Evolutionary conservation across 1,139 yeast genomes (phyloP), one percentile per base, ranked within the genome.

Genomic region (Lodderomyces metapsilosis): DNA sequence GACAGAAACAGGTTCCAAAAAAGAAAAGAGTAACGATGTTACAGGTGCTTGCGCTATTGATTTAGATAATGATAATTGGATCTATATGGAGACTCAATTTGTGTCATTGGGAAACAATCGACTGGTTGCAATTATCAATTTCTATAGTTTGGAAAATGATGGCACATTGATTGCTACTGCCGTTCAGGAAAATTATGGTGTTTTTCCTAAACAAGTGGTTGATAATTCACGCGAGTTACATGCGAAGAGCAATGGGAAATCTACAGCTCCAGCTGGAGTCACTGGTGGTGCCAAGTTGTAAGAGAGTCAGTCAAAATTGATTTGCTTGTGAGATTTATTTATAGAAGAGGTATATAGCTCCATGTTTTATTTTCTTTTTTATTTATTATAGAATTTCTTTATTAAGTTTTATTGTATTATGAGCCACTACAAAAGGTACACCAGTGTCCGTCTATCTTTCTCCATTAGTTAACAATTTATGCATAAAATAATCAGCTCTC

Each of bases 1-100:
- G 4, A 24, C 27, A 11, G 12, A 8, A 24, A 24, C 27, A 11
- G 27, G n/a, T 12, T 5, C 30, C 30, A 12, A n/a, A 5, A 12
- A n/a, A 5, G 30, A 11, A n/a, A 11, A n/a, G 5, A 8, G 22
- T 5, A 20, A 20, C 22, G n/a, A n/a, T n/a, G n/a, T n/a, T n/a
- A n/a, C n/a, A n/a, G n/a, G n/a, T n/a, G n/a, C n/a, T n/a, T n/a
- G n/a, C n/a, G n/a, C n/a, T n/a, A n/a, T n/a, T n/a, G n/a, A n/a
- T n/a, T n/a, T n/a, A n/a, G n/a, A n/a, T n/a, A n/a, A n/a, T n/a
- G n/a, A n/a, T n/a, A 12, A 28, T 22, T 71, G 75, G 74, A 47
- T 69, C 46, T 71, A 60, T 47, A 44, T 69, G 42, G 74, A 68
- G 48, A 68, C 58, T 50, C 51, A 54, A 38, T 71, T 68, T 46